Conservation (phyloP, 2,329 filamentous ascomycete genomes). For the Pochonia chlamydosporia region DNA sequence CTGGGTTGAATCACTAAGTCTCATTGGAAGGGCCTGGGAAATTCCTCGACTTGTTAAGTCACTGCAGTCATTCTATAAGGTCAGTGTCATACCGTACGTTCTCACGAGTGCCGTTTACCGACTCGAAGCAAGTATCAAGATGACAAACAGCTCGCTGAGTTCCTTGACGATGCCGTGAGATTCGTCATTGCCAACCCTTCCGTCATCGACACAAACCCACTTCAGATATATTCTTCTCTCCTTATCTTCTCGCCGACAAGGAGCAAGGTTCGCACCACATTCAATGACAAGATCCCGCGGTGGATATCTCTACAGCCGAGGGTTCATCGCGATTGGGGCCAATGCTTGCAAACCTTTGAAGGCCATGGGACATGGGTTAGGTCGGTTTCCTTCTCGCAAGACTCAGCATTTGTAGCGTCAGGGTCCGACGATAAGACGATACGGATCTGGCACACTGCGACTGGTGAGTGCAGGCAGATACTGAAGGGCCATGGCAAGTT, state of each 20-base stretch:
- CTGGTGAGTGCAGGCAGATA: too few species aligned
- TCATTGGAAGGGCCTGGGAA: slow-evolving; percentile 18
- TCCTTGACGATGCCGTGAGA: not conserved
- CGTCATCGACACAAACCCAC: not conserved
- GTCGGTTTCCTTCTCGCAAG: not conserved
- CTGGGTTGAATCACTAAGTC: slow-evolving; percentile 33
- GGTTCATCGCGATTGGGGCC: not conserved
- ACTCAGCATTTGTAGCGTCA: not conserved
- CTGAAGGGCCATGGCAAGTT: too few species aligned
- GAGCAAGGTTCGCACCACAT: not conserved
- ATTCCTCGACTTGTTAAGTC: not conserved
- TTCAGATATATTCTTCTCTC: not conserved
- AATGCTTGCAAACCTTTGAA: not conserved
- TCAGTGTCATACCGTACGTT: not conserved
- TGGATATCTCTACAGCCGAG: not conserved
- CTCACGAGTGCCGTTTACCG: not conserved
- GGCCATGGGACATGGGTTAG: not conserved
- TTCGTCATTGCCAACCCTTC: not conserved
- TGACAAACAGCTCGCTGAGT: not conserved
- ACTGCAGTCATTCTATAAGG: not conserved
- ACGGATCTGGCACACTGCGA: too few species aligned
- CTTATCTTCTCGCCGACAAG: not conserved
- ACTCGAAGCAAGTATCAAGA: not conserved
- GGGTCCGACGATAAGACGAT: not conserved
- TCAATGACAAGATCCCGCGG: not conserved